Evolutionary conservation across 2,329 filamentous ascomycete species (phyloP).

Genomic region (Anthostomella pinea): DNA sequence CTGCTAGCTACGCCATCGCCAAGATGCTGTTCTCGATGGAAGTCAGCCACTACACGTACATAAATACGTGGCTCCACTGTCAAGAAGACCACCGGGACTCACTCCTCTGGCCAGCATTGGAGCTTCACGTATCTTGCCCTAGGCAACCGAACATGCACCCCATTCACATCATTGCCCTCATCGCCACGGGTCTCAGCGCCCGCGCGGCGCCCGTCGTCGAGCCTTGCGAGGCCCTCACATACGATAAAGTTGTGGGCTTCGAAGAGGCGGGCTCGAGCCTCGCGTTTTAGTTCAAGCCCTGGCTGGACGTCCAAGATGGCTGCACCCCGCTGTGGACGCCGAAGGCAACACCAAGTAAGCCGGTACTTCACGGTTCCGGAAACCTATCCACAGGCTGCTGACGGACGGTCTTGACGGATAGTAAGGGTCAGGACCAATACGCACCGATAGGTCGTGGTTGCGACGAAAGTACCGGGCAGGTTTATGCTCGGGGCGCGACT

Average conservation of each 20-base stretch:
- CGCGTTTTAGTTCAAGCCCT: slow-evolving; percentile 49
- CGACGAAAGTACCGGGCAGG: slow-evolving; percentile 31
- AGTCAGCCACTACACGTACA: too few relatives aligned
- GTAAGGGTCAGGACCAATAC: slow-evolving; percentile 28
- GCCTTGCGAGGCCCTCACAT: slow-evolving; percentile 25
- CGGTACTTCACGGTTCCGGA: background rate
- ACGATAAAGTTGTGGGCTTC: slow-evolving; percentile 48
- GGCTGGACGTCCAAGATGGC: slow-evolving; percentile 49
- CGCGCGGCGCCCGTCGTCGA: slow-evolving; percentile 18
- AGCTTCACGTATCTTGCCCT: too few relatives aligned
- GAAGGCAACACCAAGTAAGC: slow-evolving; percentile 36
- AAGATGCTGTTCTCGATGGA: too few relatives aligned
- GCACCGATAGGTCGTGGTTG: slow-evolving; percentile 29
- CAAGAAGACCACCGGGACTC: too few relatives aligned
- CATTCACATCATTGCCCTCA: slow-evolving; percentile 7
- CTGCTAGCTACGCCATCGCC: too few relatives aligned
- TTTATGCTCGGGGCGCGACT: slow-evolving; percentile 30
- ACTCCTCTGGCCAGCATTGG: too few relatives aligned
- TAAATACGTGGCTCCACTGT: too few relatives aligned
- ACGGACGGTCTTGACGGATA: slow-evolving; percentile 9
- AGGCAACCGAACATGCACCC: slow-evolving; percentile 19
- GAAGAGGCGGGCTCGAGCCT: slow-evolving; percentile 48
- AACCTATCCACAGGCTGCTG: background rate
- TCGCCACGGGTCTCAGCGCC: slow-evolving; percentile 10
- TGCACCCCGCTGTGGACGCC: slow-evolving; percentile 55